A percentile compares a stretch with the other conserved stretches of the same genome.
phyloP scores from a whole-genome alignment of 768 basidiomycete species.

The Phanerochaete carnosa region DNA sequence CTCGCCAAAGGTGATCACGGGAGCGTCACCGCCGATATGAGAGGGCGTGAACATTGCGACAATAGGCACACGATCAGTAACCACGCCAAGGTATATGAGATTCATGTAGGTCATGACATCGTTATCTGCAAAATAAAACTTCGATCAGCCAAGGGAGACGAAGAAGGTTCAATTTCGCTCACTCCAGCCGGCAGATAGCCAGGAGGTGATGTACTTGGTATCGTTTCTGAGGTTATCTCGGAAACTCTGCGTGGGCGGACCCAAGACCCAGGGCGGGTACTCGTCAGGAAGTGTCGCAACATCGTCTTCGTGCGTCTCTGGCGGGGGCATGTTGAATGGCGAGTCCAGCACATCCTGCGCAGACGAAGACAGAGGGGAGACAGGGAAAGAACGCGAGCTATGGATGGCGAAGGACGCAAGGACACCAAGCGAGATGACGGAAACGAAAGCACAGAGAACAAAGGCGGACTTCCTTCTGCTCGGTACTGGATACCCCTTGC shows the following conservation, averaged over 20 bases:
- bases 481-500: not conserved
- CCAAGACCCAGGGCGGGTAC: slow-evolving; percentile 30
- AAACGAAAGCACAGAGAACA: slow-evolving; percentile 24
- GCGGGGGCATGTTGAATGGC: not conserved
- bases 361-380: not conserved
- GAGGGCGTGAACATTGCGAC: slow-evolving; percentile 39
- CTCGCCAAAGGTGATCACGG: slow-evolving; percentile 33
- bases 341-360: not conserved
- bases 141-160: not conserved
- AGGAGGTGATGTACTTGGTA: slow-evolving; percentile 66
- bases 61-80: slow-evolving; percentile 38
- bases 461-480: not conserved
- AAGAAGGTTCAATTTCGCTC: slow-evolving; percentile 9
- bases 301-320: not conserved
- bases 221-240: slow-evolving; percentile 64
- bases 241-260: slow-evolving; percentile 55
- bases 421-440: slow-evolving; percentile 25
- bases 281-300: not conserved
- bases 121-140: slow-evolving; percentile 46
- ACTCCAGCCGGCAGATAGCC: slow-evolving; percentile 77
- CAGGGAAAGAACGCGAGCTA: not conserved
- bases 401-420: slow-evolving; percentile 12
- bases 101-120: slow-evolving; percentile 65
- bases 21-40: slow-evolving; percentile 34
- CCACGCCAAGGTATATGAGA: slow-evolving; percentile 36